Base-by-base conservation (phyloP, 768 basidiomycete species). In the Lactarius deliciosus region DNA sequence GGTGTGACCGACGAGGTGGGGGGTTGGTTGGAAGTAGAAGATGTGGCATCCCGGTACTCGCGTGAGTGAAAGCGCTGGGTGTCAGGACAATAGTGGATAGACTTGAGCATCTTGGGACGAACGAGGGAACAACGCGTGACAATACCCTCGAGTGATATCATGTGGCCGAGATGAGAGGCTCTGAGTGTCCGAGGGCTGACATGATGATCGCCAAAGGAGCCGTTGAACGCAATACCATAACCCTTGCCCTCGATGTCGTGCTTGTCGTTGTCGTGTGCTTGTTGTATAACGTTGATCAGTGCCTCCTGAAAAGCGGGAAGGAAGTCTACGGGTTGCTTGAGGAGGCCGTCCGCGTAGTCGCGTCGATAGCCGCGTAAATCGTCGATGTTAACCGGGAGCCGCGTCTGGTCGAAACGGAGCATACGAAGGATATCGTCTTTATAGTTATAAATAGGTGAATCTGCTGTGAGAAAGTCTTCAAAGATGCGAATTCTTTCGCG, bases 121-220 rank as follows among this genome's bases (percentile, higher is more conserved):
- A 98, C 96, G 65, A 99, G 88, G 8, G 96, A 98, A 76, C 97
- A 99, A 65, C 97, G 86, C 4, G 96, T 98, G 69, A 99, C 94
- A 75, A 99, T 99, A 45, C 96, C 97, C 79, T 99, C 97, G 40
- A 99, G 77, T 40, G 92, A 95, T 74, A 98, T 92, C 94, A 98
- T 94, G 78, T 90, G 94, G 58, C 94, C 92, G 22, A 99, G 85
- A 76, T 98, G 90, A 68, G 86, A 83, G 36, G 94, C 91, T 64
- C 88, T 85, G 60, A 99, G 84, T 20, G 94, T 94, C 9, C 97
- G 84, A 57, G 97, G 97, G 77, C 91, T 98, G 76, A 96, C 91
- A 77, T 98, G 96, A 77, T 98, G 93, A 78, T 98, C 96, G 55
- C 97, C 97, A 76, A 99, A 99, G 8, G 93, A 96, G 60, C 97